Evolutionary conservation across 2,329 filamentous ascomycete genomes (phyloP).

Genomic region (Cryphonectria carpinicola): DNA sequence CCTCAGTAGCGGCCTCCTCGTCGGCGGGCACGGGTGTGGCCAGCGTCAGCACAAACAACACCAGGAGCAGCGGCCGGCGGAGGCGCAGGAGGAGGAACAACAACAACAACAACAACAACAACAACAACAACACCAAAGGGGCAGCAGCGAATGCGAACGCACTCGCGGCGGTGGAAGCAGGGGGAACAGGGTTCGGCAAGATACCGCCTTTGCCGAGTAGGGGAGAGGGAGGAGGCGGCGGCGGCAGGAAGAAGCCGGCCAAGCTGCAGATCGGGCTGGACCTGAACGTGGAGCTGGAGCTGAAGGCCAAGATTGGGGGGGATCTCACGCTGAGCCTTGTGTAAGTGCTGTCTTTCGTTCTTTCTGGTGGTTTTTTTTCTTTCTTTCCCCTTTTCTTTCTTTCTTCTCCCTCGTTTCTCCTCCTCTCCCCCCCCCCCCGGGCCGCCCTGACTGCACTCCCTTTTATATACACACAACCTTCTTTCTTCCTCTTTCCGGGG

Average conservation of each 20-base stretch:
- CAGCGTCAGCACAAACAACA: slow-evolving; percentile 9
- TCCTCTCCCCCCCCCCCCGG: neutral
- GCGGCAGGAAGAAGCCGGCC: slow-evolving; percentile 35
- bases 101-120: slow-evolving; percentile 18
- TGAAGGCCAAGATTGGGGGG: slow-evolving; percentile 80
- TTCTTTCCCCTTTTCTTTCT: too few relatives aligned
- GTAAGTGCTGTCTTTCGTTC: slow-evolving; percentile 47
- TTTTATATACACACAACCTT: neutral
- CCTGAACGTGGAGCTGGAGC: slow-evolving; percentile 75
- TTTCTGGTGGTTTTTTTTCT: neutral
- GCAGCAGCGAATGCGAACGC: neutral
- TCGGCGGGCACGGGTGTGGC: neutral
- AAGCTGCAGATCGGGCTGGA: slow-evolving; percentile 51
- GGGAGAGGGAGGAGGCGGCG: neutral
- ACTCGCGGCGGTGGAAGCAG: neutral
- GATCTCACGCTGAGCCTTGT: slow-evolving; percentile 73
- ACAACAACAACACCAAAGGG: slow-evolving; percentile 3
- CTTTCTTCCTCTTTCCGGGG: neutral
- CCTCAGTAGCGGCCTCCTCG: slow-evolving; percentile 8
- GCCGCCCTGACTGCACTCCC: neutral
- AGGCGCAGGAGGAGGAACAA: slow-evolving; percentile 21
- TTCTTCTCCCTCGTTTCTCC: neutral
- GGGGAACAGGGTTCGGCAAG: neutral
- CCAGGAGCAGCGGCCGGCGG: slow-evolving; percentile 19
- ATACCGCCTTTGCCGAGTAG: slow-evolving; percentile 5